These are phyloP conservation scores for Sporothrix inflata DNA, from an alignment of 2,329 filamentous ascomycete species.

Conservation along the genomic window DNA sequence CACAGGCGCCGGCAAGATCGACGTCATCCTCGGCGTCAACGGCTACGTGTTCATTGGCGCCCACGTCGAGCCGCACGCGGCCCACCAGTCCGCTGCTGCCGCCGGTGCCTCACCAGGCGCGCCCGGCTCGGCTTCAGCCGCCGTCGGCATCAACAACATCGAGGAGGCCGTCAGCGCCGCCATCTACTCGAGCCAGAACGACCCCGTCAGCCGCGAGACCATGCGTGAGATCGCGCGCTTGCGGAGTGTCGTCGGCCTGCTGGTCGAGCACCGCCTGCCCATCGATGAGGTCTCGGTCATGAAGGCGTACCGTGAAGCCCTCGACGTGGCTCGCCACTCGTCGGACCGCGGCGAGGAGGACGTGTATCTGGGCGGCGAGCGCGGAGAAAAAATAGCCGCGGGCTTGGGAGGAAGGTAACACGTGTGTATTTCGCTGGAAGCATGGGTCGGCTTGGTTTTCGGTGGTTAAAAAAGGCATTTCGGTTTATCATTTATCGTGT, in stretches of 20 bases:
- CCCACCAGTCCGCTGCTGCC: conserved; percentile 53
- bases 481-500: not conserved
- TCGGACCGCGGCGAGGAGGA: conserved; percentile 60
- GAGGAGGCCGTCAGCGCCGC: conserved; percentile 84
- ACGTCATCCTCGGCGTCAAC: conserved; percentile 91
- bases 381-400: conserved; percentile 55
- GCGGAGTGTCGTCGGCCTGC: conserved; percentile 75
- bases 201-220: conserved; percentile 74
- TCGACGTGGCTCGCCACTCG: conserved; percentile 68
- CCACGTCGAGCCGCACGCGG: conserved; percentile 46
- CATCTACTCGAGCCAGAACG: conserved; percentile 95
- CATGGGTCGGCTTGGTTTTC: not conserved
- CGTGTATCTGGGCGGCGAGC: conserved; percentile 63
- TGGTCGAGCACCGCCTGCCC: conserved; percentile 79
- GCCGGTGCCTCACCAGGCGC: conserved; percentile 51
- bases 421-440: too few relatives aligned
- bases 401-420: conserved; percentile 39
- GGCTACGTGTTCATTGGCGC: conserved; percentile 81
- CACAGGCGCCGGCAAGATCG: conserved; percentile 65
- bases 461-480: conserved; percentile 3
- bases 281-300: conserved; percentile 91
- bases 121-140: conserved; percentile 22
- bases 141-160: conserved; percentile 71
- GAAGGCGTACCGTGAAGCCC: conserved; percentile 77
- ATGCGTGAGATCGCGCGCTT: conserved; percentile 87